Conservation (phyloP, 257 asterid genomes). For the Euphrasia confusa region DNA sequence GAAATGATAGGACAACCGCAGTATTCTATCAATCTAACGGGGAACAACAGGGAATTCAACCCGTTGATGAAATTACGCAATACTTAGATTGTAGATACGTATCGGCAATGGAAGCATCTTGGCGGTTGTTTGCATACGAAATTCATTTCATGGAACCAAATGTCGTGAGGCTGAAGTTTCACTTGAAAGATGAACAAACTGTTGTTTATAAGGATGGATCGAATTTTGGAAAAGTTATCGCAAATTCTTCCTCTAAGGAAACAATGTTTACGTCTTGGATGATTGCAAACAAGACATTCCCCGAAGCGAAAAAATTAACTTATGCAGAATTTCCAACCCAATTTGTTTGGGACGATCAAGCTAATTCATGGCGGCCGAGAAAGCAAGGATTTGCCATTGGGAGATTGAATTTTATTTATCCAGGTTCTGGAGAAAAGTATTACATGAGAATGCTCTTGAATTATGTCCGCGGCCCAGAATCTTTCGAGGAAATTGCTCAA, state of each 20-base stretch:
- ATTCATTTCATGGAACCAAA: background rate
- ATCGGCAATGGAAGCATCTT: background rate
- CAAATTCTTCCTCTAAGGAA: background rate
- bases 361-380: too few relatives aligned
- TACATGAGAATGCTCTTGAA: too few relatives aligned
- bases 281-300: background rate
- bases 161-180: background rate
- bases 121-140: background rate
- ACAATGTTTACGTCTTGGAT: background rate
- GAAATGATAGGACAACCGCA: background rate
- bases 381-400: too few relatives aligned
- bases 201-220: background rate
- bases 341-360: too few relatives aligned
- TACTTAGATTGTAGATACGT: slow-evolving; percentile 14
- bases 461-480: too few relatives aligned
- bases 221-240: background rate
- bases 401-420: too few relatives aligned
- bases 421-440: too few relatives aligned
- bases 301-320: background rate
- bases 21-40: background rate
- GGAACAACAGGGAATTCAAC: background rate
- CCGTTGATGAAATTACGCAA: background rate
- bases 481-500: too few relatives aligned
- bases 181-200: background rate
- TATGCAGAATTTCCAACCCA: too few relatives aligned